Evolutionary conservation across 2,329 filamentous ascomycete species (phyloP).

Genomic region (Sarocladium brachiariae): DNA sequence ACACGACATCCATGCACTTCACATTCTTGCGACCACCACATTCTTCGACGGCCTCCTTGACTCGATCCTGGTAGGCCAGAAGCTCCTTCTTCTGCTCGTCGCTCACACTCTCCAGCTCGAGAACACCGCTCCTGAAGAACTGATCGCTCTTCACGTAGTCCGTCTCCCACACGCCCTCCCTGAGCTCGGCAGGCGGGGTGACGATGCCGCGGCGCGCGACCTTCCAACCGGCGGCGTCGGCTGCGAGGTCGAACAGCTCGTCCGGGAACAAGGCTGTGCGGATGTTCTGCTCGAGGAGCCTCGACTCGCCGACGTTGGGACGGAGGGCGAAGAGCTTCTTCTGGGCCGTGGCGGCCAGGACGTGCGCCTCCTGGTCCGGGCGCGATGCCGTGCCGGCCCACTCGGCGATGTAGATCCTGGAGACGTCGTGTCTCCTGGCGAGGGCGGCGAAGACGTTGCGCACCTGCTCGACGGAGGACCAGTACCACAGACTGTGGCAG

Average conservation of each 20-base stretch:
- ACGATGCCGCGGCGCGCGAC: neutral
- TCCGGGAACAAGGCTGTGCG: neutral
- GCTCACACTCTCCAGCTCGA: neutral
- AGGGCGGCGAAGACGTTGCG: neutral
- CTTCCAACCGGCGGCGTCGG: neutral
- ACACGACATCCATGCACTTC: neutral
- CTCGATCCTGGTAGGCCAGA: neutral
- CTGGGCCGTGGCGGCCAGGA: neutral
- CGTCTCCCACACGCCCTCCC: slow-evolving; percentile 1
- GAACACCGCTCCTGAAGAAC: neutral
- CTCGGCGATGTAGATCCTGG: neutral
- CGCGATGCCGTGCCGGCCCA: neutral
- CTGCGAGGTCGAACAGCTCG: slow-evolving; percentile 2
- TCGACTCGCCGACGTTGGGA: neutral
- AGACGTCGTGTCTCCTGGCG: neutral
- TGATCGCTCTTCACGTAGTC: neutral
- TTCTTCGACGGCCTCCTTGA: neutral
- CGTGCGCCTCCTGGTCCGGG: neutral
- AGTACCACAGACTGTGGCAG: slow-evolving; percentile 1
- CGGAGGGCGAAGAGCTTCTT: neutral
- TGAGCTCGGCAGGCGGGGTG: neutral
- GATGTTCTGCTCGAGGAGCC: neutral
- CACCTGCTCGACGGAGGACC: neutral
- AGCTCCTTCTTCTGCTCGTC: neutral
- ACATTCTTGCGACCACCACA: neutral